These are phyloP conservation scores for Rhizopus sp. DNA, from an alignment of 371 early-diverging fungal genomes.

Conservation along the genomic window DNA sequence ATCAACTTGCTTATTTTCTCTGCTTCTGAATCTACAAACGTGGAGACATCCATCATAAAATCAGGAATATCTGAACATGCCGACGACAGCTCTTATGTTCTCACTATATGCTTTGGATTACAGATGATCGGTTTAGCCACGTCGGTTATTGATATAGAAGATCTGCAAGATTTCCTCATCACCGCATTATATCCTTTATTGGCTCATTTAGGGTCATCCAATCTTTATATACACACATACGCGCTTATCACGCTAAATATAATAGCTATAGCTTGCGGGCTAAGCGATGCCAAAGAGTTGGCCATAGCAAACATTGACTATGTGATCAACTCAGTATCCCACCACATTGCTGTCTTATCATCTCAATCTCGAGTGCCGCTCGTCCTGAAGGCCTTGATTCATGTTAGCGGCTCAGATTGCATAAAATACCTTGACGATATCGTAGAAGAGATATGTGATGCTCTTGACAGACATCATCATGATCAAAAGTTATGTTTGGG, in stretches of 20 bases:
- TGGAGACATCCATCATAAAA: constrained; percentile 9
- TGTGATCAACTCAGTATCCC: constrained; percentile 58
- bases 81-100: constrained; percentile 24
- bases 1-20: constrained; percentile 20
- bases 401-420: constrained; percentile 45
- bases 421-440: constrained; percentile 59
- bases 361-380: constrained; percentile 51
- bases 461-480: constrained; percentile 51
- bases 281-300: constrained; percentile 33
- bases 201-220: constrained; percentile 52
- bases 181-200: constrained; percentile 60
- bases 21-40: constrained; percentile 6
- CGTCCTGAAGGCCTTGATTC: constrained; percentile 59
- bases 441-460: constrained; percentile 62
- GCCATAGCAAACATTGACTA: constrained; percentile 65
- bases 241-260: constrained; percentile 42
- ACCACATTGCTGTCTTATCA: constrained; percentile 44
- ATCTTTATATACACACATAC: constrained; percentile 38
- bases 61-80: constrained; percentile 11
- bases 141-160: constrained; percentile 18
- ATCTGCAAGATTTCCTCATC: constrained; percentile 47
- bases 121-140: constrained; percentile 34
- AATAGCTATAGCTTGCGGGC: constrained; percentile 37
- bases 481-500: constrained; percentile 38
- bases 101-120: constrained; percentile 35